Evolutionary conservation across 225 moss, liverwort and hornwort genomes (phyloP).

Genomic region (Anthoceros angustus): DNA sequence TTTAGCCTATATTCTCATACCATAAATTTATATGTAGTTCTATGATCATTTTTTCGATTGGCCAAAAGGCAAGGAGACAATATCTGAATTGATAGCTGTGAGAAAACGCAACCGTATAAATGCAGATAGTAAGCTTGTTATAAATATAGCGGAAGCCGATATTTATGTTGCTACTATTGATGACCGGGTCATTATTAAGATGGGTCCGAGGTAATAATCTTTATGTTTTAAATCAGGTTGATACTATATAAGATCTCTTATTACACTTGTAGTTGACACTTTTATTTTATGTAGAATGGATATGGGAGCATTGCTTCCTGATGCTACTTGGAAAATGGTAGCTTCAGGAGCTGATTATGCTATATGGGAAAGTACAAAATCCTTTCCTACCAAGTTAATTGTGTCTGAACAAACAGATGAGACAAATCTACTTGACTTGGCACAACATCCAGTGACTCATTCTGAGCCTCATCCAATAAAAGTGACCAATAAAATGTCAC

Average conservation of each 20-base stretch:
- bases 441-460: background rate
- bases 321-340: background rate
- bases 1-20: background rate
- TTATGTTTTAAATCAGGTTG: background rate
- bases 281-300: background rate
- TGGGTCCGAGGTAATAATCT: slow-evolving; percentile 19
- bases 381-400: background rate
- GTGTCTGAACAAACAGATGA: background rate
- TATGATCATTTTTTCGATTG: slow-evolving; percentile 33
- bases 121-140: slow-evolving; percentile 20
- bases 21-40: slow-evolving; percentile 13
- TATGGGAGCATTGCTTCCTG: background rate
- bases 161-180: slow-evolving; percentile 22
- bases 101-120: slow-evolving; percentile 18
- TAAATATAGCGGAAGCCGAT: slow-evolving; percentile 23
- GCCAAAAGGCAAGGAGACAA: slow-evolving; percentile 14
- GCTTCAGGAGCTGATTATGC: slow-evolving; percentile 3
- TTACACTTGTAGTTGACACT: background rate
- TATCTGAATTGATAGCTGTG: slow-evolving; percentile 21
- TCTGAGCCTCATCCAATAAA: background rate
- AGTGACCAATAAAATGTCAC: slow-evolving; percentile 1
- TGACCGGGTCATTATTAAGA: slow-evolving; percentile 15
- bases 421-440: background rate
- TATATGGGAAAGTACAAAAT: background rate
- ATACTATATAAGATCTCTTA: background rate